These are phyloP conservation scores for Dryas drummondii DNA, from an alignment of 306 rosid species.

Conservation along the genomic window DNA sequence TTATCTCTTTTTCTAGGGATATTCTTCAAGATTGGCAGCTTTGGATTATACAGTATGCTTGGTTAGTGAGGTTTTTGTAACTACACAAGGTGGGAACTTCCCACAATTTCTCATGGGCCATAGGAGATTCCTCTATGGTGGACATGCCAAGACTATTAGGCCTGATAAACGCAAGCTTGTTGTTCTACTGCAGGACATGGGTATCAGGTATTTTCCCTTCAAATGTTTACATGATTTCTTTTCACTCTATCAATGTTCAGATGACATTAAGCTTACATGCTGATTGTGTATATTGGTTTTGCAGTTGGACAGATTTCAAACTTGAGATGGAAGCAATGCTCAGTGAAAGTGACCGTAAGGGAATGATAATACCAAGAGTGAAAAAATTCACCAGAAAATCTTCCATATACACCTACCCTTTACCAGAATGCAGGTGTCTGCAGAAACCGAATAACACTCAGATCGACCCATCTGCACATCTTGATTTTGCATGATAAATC, in stretches of 20 bases:
- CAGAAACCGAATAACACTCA: slow-evolving; percentile 45
- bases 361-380: slow-evolving; percentile 82
- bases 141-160: slow-evolving; percentile 85
- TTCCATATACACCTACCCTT: slow-evolving; percentile 83
- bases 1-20: slow-evolving; percentile 54
- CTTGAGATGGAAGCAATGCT: slow-evolving; percentile 83
- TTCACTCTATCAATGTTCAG: slow-evolving; percentile 11
- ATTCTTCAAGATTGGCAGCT: slow-evolving; percentile 94
- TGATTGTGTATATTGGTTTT: slow-evolving; percentile 20
- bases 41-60: slow-evolving; percentile 84
- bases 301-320: slow-evolving; percentile 88
- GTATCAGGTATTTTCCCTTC: slow-evolving; percentile 49
- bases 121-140: slow-evolving; percentile 71
- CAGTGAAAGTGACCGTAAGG: slow-evolving; percentile 86
- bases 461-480: slow-evolving; percentile 33
- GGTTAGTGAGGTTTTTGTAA: slow-evolving; percentile 91
- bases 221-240: slow-evolving; percentile 13
- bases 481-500: slow-evolving; percentile 22
- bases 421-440: slow-evolving; percentile 93
- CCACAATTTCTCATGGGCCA: slow-evolving; percentile 99
- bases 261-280: background rate
- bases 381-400: slow-evolving; percentile 86
- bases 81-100: slow-evolving; percentile 99
- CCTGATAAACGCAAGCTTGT: slow-evolving; percentile 96
- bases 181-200: slow-evolving; percentile 57